Evolutionary conservation across 768 basidiomycete genomes (phyloP).

Genomic region (Termitomyces bulborhizus): DNA sequence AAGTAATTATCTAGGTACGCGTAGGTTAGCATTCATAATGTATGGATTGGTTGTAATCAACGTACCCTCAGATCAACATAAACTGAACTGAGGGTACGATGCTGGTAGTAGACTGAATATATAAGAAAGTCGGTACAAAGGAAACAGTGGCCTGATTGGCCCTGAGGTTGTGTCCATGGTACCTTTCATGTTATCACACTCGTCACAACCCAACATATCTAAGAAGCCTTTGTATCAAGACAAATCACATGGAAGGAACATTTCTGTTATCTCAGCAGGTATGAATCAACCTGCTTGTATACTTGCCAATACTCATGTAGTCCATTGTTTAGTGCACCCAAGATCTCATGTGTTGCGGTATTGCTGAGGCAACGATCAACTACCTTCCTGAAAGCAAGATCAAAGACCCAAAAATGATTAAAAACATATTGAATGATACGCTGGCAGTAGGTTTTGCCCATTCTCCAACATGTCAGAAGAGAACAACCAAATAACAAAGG

Average conservation of each 20-base stretch:
- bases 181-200: too few species aligned
- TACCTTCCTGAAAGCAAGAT: conserved; percentile 15
- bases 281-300: not conserved
- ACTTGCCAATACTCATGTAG: not conserved
- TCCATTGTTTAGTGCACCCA: conserved; percentile 14
- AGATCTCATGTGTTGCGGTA: conserved; percentile 17
- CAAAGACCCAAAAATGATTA: conserved; percentile 15
- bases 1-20: too few species aligned
- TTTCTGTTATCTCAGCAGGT: conserved; percentile 18
- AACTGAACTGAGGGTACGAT: too few species aligned
- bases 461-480: not conserved
- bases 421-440: conserved; percentile 22
- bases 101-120: too few species aligned
- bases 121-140: too few species aligned
- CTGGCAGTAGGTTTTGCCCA: conserved; percentile 15
- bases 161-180: too few species aligned
- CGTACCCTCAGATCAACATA: too few species aligned
- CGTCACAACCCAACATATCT: conserved; percentile 15
- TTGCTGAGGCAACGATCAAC: conserved; percentile 14
- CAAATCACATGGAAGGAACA: conserved; percentile 22
- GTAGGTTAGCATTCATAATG: too few species aligned
- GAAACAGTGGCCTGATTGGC: too few species aligned
- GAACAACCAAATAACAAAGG: conserved; percentile 3
- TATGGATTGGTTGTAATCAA: too few species aligned
- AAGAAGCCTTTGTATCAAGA: conserved; percentile 21